Conservation (phyloP, 2,329 filamentous ascomycete genomes). For the Cordyceps cateniannulata region DNA sequence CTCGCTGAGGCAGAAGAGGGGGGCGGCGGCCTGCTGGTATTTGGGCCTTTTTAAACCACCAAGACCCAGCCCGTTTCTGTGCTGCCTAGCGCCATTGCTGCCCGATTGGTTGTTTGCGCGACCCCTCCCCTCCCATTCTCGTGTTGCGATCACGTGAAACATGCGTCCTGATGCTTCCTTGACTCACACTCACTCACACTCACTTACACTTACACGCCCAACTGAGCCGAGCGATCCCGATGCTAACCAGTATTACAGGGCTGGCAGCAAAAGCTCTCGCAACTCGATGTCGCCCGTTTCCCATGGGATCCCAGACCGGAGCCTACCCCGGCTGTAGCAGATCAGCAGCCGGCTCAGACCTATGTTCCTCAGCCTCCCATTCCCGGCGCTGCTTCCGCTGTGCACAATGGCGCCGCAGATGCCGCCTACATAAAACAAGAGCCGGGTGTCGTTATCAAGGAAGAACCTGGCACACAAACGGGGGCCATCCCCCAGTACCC, state of each 20-base stretch:
- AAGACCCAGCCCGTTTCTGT: conserved; percentile 20
- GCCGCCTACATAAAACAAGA: conserved; percentile 41
- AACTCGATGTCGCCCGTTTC: conserved; percentile 77
- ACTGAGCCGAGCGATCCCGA: background rate
- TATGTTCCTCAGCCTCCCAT: conserved; percentile 23
- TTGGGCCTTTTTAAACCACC: conserved; percentile 48
- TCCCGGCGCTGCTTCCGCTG: conserved; percentile 20
- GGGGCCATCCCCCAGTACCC: conserved; percentile 27
- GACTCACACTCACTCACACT: background rate
- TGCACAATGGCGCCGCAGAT: conserved; percentile 35
- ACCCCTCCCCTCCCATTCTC: background rate
- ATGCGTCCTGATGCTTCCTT: background rate
- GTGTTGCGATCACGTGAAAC: background rate
- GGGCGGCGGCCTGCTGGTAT: conserved; percentile 36
- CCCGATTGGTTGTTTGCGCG: conserved; percentile 8
- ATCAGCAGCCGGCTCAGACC: conserved; percentile 21
- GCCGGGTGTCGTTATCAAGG: conserved; percentile 35
- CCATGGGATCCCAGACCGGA: conserved; percentile 91
- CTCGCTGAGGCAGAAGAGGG: conserved; percentile 11
- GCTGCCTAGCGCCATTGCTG: conserved; percentile 16
- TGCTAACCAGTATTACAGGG: conserved; percentile 46
- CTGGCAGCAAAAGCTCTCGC: conserved; percentile 89
- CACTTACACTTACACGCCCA: background rate
- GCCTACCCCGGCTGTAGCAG: conserved; percentile 38
- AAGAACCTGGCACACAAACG: conserved; percentile 34